Evolutionary conservation across 2,329 filamentous ascomycete genomes (phyloP).

Genomic region (Parafenestella ontariensis): DNA sequence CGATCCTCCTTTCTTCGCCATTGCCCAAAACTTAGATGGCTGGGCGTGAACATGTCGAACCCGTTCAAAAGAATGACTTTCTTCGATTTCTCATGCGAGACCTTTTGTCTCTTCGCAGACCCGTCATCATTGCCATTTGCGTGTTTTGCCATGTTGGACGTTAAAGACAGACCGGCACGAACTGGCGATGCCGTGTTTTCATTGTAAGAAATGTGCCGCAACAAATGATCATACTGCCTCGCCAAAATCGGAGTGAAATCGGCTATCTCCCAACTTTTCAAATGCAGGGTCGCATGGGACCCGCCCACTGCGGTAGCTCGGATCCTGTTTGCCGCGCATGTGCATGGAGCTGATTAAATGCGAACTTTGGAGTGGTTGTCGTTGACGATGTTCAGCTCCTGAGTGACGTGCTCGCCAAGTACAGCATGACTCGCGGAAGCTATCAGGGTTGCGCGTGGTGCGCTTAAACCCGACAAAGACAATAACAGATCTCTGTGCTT

Average conservation of each 20-base stretch:
- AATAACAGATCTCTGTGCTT: no score
- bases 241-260: not conserved
- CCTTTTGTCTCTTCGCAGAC: not conserved
- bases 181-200: not conserved
- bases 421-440: slow-evolving; percentile 3
- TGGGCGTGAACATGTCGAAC: slow-evolving; percentile 38
- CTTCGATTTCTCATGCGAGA: slow-evolving; percentile 18
- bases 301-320: not conserved
- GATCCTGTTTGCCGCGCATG: not conserved
- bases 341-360: not conserved
- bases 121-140: not conserved
- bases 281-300: not conserved
- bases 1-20: slow-evolving; percentile 13
- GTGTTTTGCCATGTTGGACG: not conserved
- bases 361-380: slow-evolving; percentile 1
- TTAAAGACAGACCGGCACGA: not conserved
- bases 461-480: not conserved
- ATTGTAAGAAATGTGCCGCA: not conserved
- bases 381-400: slow-evolving; percentile 4
- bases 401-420: slow-evolving; percentile 4
- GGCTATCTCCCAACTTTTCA: not conserved
- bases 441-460: not conserved
- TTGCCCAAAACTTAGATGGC: slow-evolving; percentile 16
- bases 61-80: slow-evolving; percentile 47
- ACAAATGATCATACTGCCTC: not conserved